Conservation (phyloP, 176 grass and related monocot species). For the Ampelocalamus luodianensis region DNA sequence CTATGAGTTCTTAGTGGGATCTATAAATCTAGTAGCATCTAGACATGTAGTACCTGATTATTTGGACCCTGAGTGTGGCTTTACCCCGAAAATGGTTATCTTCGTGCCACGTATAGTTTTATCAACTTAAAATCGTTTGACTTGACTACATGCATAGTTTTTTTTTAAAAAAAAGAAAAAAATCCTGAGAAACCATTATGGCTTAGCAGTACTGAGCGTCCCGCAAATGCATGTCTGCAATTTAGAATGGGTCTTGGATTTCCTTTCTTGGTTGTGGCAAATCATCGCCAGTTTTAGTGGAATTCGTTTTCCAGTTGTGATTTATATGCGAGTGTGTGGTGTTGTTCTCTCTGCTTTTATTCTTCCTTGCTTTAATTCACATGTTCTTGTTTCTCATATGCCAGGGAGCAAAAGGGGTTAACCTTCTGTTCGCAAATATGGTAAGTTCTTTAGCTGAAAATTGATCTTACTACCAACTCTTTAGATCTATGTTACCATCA, state of each 20-base stretch:
- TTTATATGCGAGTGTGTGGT: neutral
- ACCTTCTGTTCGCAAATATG: conserved; percentile 40
- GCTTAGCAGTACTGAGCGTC: neutral
- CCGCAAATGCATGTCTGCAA: neutral
- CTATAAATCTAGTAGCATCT: neutral
- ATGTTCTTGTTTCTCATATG: conserved; percentile 13
- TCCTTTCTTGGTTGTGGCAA: neutral
- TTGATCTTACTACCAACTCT: conserved; percentile 23
- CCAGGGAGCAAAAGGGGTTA: conserved; percentile 42
- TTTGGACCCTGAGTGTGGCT: neutral
- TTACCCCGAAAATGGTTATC: neutral
- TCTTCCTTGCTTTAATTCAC: neutral
- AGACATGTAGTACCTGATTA: neutral
- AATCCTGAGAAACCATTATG: neutral
- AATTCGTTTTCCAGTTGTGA: neutral
- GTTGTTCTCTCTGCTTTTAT: neutral
- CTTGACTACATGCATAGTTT: neutral
- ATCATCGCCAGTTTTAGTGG: neutral
- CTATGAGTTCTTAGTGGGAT: neutral
- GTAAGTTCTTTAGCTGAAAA: conserved; percentile 34
- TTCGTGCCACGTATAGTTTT: neutral
- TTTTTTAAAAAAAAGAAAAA: neutral
- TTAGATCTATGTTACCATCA: neutral
- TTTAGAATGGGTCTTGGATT: neutral
- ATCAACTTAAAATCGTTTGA: neutral